phyloP scores from a whole-genome alignment of 139 green algal species.

The Haematococcus lacustris region DNA sequence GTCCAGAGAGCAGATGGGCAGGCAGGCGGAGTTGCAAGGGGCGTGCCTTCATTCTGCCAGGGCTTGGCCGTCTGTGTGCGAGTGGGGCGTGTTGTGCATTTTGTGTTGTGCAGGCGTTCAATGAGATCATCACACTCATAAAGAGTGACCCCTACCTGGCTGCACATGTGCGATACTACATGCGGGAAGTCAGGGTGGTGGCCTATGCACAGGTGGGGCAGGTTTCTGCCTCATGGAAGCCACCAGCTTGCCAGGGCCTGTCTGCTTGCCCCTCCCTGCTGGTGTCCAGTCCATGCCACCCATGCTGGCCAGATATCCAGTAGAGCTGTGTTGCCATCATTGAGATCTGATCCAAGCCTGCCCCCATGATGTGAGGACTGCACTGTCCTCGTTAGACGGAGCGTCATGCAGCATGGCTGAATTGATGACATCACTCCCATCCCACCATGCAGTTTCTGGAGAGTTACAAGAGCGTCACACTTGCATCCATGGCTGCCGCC shows the following conservation, averaged over 20 bases:
- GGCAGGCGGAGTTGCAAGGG: background rate
- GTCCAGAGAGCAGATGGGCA: too few species aligned
- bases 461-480: slow-evolving; percentile 93
- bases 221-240: background rate
- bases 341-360: too few species aligned
- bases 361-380: too few species aligned
- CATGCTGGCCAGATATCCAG: too few species aligned
- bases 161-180: slow-evolving; percentile 88
- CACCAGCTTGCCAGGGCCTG: too few species aligned
- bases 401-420: too few species aligned
- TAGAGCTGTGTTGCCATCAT: too few species aligned
- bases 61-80: background rate
- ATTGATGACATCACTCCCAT: too few species aligned
- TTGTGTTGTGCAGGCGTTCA: slow-evolving; percentile 53
- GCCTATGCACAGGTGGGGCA: slow-evolving; percentile 76
- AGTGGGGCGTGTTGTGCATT: background rate
- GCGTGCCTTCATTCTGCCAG: background rate
- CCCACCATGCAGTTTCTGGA: slow-evolving; percentile 91
- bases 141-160: slow-evolving; percentile 69
- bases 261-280: too few species aligned
- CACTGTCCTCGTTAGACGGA: too few species aligned
- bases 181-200: slow-evolving; percentile 75
- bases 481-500: slow-evolving; percentile 78
- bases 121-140: slow-evolving; percentile 54
- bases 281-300: too few species aligned